Conservation (phyloP, 1,284 basidiomycete genomes). For the Leccinum subfulvum region DNA sequence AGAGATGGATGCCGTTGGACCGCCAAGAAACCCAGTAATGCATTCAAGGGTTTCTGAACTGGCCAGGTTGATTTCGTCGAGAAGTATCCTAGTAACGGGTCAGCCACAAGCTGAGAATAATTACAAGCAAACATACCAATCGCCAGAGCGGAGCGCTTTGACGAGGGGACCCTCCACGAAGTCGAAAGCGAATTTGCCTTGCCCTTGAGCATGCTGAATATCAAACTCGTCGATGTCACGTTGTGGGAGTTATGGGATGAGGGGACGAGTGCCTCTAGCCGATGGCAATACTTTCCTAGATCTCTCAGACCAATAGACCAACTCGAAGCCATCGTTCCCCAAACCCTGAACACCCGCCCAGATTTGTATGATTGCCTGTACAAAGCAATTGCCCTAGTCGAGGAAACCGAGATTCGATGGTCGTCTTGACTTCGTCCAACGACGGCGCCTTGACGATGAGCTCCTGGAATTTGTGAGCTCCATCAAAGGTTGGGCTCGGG, state of each 20-base stretch:
- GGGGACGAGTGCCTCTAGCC: slow-evolving; percentile 68
- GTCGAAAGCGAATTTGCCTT: slow-evolving; percentile 87
- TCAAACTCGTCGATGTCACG: slow-evolving; percentile 80
- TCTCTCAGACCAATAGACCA: slow-evolving; percentile 79
- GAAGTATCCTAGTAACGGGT: slow-evolving; percentile 68
- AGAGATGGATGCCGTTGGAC: slow-evolving; percentile 86
- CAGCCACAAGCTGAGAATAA: neutral
- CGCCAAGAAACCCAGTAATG: slow-evolving; percentile 82
- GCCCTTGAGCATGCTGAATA: slow-evolving; percentile 79
- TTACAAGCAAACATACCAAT: slow-evolving; percentile 66
- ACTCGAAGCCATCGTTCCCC: slow-evolving; percentile 48
- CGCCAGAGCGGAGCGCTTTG: slow-evolving; percentile 85
- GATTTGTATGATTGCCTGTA: slow-evolving; percentile 52
- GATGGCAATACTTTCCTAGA: slow-evolving; percentile 83
- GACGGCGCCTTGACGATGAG: slow-evolving; percentile 62
- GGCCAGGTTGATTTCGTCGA: slow-evolving; percentile 97
- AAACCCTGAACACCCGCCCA: slow-evolving; percentile 60
- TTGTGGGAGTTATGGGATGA: slow-evolving; percentile 47
- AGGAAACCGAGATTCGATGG: slow-evolving; percentile 68
- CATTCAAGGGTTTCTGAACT: slow-evolving; percentile 95
- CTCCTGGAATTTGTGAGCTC: slow-evolving; percentile 79
- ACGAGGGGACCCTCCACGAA: slow-evolving; percentile 97
- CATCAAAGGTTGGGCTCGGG: slow-evolving; percentile 69
- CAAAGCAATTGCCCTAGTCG: slow-evolving; percentile 50
- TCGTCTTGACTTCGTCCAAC: slow-evolving; percentile 64